Percentiles rank a stretch among this genome's conserved stretches.
Evolutionary conservation across 495 filamentous ascomycete species (phyloP).

Genomic region (Penicillium angulare): DNA sequence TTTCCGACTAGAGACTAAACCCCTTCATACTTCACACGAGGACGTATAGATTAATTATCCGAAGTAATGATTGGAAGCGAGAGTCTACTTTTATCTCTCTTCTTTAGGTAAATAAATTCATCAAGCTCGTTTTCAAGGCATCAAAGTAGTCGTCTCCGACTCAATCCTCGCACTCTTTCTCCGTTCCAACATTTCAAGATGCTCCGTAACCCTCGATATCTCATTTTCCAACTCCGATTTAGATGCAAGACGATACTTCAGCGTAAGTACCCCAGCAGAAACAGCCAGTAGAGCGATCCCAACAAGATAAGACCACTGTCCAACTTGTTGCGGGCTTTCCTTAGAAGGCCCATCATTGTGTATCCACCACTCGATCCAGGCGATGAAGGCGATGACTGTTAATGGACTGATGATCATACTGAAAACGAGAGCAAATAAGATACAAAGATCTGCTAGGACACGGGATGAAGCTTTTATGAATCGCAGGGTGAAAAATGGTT

Average conservation of each 20-base stretch:
- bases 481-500: constrained; percentile 10
- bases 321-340: constrained; percentile 32
- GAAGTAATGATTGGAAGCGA: no score
- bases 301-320: constrained; percentile 33
- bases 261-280: constrained; percentile 26
- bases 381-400: constrained; percentile 32
- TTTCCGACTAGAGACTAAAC: no score
- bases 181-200: constrained; percentile 17
- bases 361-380: constrained; percentile 35
- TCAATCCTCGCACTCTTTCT: constrained; percentile 8
- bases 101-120: no score
- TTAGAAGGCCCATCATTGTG: constrained; percentile 30
- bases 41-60: no score
- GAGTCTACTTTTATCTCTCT: no score
- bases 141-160: not conserved
- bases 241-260: constrained; percentile 29
- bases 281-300: constrained; percentile 27
- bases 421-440: constrained; percentile 23
- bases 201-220: constrained; percentile 12
- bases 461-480: constrained; percentile 14
- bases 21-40: no score
- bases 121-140: no score
- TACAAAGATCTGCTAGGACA: constrained; percentile 12
- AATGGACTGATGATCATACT: constrained; percentile 37
- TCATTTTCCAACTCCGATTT: constrained; percentile 25